Evolutionary conservation across 2,329 filamentous ascomycete species (phyloP).

Genomic region (Fusarium sp.): DNA sequence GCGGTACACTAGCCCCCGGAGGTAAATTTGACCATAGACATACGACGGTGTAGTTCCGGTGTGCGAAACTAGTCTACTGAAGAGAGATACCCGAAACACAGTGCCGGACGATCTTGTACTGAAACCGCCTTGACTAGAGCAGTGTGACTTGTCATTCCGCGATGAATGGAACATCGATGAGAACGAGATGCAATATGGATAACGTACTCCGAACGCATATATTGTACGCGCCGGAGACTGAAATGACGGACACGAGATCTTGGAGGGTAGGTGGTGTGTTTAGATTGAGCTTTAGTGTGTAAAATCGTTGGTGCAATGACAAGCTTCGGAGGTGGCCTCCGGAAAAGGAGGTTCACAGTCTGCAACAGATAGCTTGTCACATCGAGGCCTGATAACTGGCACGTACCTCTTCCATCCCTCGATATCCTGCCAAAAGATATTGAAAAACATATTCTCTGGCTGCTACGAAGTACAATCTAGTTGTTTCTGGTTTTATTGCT

Average conservation of each 20-base stretch:
- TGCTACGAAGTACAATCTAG: too few species aligned
- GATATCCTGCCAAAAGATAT: not conserved
- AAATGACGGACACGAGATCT: not conserved
- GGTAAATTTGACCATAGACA: not conserved
- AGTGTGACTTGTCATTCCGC: not conserved
- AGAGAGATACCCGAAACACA: not conserved
- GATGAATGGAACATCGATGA: not conserved
- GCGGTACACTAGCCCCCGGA: fast-evolving
- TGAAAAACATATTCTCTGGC: too few species aligned
- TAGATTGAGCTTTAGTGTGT: too few species aligned
- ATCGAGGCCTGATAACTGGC: too few species aligned
- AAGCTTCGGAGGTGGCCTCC: not conserved
- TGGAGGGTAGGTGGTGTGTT: fast-evolving
- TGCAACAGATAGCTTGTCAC: not conserved
- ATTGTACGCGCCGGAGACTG: not conserved
- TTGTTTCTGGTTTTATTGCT: too few species aligned
- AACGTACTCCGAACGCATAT: too few species aligned
- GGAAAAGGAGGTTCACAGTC: not conserved
- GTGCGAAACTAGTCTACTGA: too few species aligned
- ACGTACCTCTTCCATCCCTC: not conserved
- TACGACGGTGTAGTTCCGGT: too few species aligned
- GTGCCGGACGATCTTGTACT: not conserved
- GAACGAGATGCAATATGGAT: not conserved
- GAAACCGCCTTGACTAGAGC: not conserved
- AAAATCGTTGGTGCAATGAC: not conserved